These are phyloP conservation scores for Leccinum broughii DNA, from an alignment of 768 basidiomycete genomes.

Conservation along the genomic window DNA sequence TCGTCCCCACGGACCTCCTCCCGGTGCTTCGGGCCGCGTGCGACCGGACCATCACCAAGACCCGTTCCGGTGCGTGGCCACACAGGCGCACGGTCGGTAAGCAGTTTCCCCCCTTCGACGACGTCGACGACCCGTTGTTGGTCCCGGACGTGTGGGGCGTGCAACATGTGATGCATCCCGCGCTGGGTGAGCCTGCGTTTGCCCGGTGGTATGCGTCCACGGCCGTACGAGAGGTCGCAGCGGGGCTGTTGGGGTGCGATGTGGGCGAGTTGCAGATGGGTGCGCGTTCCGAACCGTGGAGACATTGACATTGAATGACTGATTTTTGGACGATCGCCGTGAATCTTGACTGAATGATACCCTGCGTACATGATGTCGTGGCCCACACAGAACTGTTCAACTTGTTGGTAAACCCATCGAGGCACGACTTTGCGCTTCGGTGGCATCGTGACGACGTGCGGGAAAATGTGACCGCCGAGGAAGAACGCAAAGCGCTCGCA, in stretches of 20 bases:
- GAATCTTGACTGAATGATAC: too few relatives aligned
- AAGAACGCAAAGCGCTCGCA: constrained; percentile 57
- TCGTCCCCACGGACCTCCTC: constrained; percentile 41
- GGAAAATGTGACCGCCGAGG: constrained; percentile 55
- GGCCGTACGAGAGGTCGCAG: constrained; percentile 43
- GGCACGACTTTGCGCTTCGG: constrained; percentile 66
- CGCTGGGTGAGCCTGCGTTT: constrained; percentile 60
- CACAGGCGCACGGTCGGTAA: constrained; percentile 72
- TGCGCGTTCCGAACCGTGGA: constrained; percentile 36
- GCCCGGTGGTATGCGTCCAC: constrained; percentile 67
- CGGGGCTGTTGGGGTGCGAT: constrained; percentile 52
- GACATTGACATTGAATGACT: neutral
- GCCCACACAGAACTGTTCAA: constrained; percentile 62
- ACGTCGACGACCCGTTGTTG: constrained; percentile 29
- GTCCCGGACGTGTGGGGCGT: constrained; percentile 78
- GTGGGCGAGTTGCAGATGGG: constrained; percentile 70
- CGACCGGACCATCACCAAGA: constrained; percentile 48
- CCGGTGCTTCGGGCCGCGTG: constrained; percentile 49
- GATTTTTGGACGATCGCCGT: neutral
- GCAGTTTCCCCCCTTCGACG: constrained; percentile 74
- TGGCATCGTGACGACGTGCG: constrained; percentile 81
- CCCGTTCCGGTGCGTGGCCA: constrained; percentile 62
- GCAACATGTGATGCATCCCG: constrained; percentile 82
- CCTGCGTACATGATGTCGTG: neutral
- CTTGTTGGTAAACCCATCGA: constrained; percentile 65